phyloP scores from a whole-genome alignment of 805 yeast genomes.

The Lipomyces spencermartinsiae region DNA sequence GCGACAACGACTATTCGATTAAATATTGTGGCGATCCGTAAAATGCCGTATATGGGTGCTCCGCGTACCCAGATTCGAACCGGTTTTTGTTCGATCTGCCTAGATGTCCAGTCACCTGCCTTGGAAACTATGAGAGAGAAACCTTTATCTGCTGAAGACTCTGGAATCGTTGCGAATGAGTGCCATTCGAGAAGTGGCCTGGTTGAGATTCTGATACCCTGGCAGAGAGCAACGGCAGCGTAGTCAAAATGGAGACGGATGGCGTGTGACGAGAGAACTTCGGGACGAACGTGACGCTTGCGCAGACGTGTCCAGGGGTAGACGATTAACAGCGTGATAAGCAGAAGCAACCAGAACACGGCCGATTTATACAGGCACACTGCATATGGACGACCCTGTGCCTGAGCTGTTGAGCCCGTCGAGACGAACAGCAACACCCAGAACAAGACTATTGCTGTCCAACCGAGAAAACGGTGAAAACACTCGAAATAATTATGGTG shows the following conservation, averaged over 20 bases:
- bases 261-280: neutral
- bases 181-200: slow-evolving; percentile 1
- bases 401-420: neutral
- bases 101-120: slow-evolving; percentile 1
- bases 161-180: neutral
- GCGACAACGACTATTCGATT: neutral
- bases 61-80: neutral
- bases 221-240: neutral
- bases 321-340: neutral
- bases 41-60: neutral
- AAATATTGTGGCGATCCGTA: neutral
- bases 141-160: neutral
- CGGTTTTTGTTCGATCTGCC: neutral
- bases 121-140: slow-evolving; percentile 1
- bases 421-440: neutral
- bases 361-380: neutral
- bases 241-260: neutral
- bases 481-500: neutral
- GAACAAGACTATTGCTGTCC: neutral
- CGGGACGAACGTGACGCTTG: neutral
- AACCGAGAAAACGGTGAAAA: neutral
- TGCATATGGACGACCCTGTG: neutral
- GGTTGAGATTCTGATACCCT: neutral
- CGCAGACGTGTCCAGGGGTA: slow-evolving; percentile 4
- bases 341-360: neutral